Conservation (phyloP, 225 moss, liverwort and hornwort species). For the Polytrichum formosum region DNA sequence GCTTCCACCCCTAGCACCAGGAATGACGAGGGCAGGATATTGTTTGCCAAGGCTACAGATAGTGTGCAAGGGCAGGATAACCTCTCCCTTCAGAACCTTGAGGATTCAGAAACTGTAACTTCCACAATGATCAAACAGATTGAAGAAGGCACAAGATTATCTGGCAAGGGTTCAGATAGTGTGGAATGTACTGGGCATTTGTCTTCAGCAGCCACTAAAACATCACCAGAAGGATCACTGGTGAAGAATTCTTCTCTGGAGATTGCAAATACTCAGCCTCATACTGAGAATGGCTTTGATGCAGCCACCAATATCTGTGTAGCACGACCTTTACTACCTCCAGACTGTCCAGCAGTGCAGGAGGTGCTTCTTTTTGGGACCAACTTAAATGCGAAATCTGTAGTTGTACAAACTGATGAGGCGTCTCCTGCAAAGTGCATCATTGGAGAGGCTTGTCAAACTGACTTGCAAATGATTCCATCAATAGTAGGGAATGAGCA, state of each 20-base stretch:
- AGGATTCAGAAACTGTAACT: background rate
- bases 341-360: slow-evolving; percentile 4
- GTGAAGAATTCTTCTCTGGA: background rate
- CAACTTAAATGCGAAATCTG: slow-evolving; percentile 45
- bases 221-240: background rate
- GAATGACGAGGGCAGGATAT: background rate
- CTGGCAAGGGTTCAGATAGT: background rate
- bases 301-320: background rate
- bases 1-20: background rate
- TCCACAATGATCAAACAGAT: background rate
- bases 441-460: slow-evolving; percentile 4
- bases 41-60: background rate
- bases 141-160: background rate
- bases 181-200: background rate
- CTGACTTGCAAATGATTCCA: slow-evolving; percentile 7
- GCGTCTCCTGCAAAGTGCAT: slow-evolving; percentile 12
- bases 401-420: slow-evolving; percentile 16
- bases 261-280: background rate
- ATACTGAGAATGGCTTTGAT: slow-evolving; percentile 2
- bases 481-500: slow-evolving; percentile 3
- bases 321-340: slow-evolving; percentile 1
- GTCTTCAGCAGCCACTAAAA: background rate
- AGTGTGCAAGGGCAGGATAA: background rate
- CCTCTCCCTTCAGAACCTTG: no score
- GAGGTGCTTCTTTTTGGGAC: slow-evolving; percentile 61